Evolutionary conservation across 1,284 basidiomycete species (phyloP), one percentile per base, ranked within the genome.

Genomic region (Anthracocystis panici-leucophaei): DNA sequence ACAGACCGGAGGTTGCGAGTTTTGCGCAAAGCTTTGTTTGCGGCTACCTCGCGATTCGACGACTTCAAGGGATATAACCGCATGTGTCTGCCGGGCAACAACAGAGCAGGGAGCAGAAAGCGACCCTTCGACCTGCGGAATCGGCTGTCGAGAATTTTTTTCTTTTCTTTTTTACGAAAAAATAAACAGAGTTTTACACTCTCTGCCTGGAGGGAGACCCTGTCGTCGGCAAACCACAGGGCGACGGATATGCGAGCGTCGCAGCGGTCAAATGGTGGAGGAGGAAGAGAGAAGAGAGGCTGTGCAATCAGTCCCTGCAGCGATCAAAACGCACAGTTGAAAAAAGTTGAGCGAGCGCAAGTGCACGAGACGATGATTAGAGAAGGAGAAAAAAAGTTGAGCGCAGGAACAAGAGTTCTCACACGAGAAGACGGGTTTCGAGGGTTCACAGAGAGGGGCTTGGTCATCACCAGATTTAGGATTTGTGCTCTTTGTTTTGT

Each of bases 271-370:
- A 33, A 50, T 12, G 20, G 49, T 23, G 49, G 48, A 50, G 48
- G 21, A n/a, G 20, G 40, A 21, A 16, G 50, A n/a, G 16, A n/a
- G 33, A 7, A 29, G n/a, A 14, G 31, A 35, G 31, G 33, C n/a
- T 25, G 38, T n/a, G 18, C 41, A 42, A 9, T 42, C n/a, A 27
- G 51, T 52, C 35, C 51, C 51, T 44, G 52, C 41, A 54, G 25
- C 52, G 52, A 54, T 54, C 53, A 44, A 33, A 27, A 16, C 7
- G 42, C 42, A 44, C 53, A 45, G 27, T 42, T 44, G 53, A 48
- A 38, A 38, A 12, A 38, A 38, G 35, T 38, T 25, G 45, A 46
- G 45, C 45, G 14, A 16, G 45, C 27, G 45, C 25, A 27, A n/a
- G n/a, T 5, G 18, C 40, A 41, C n/a, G 18, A 41, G 33, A 33